Evolutionary conservation across 208 protist genomes (phyloP), one percentile per base, ranked within the genome.

Genomic region (Leptomonas pyrrhocoris): DNA sequence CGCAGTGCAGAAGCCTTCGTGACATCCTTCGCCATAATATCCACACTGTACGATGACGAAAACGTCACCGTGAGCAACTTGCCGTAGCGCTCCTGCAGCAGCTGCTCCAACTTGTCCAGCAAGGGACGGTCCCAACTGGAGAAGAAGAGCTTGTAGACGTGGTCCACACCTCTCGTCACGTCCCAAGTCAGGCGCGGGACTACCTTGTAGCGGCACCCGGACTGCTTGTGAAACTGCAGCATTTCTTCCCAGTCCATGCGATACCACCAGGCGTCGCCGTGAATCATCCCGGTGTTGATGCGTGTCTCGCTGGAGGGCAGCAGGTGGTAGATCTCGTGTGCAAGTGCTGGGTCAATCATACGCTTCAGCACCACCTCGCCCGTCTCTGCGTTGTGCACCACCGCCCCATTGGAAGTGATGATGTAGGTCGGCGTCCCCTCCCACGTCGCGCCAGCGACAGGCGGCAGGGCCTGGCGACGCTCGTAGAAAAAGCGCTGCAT

Each of bases 351-450:
- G 16, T 71, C 67, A 45, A 87, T 61, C 56, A 55, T 54, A 15
- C 54, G 70, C 65, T 79, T 74, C 28, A 71, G 64, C 68, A 87
- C 76, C 13, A 75, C 58, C 60, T 63, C 56, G 25, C 73, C 74
- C 2, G 57, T 71, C 72, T 79, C 79, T 1, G 75, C 78, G 50
- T 90, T 58, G 68, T 86, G 83, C 16, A 81, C 56, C 12, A 75
- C 71, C 8, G 85, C 79, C 15, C 85, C 85, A 69, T 90, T 90
- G 53, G 80, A 86, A 25, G 79, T 85, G 53, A 87, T 80, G 34
- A 76, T 70, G 72, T 72, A 74, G 25, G 59, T 43, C n/a, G 73
- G 64, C 6, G 68, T 73, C 18, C 25, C 30, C 18, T 43, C 23
- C 63, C 18, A 19, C 31, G 63, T 46, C 13, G 68, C 48, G 16